Base-by-base conservation (phyloP, 148 eudicot species). In the Nyssa sinensis region DNA sequence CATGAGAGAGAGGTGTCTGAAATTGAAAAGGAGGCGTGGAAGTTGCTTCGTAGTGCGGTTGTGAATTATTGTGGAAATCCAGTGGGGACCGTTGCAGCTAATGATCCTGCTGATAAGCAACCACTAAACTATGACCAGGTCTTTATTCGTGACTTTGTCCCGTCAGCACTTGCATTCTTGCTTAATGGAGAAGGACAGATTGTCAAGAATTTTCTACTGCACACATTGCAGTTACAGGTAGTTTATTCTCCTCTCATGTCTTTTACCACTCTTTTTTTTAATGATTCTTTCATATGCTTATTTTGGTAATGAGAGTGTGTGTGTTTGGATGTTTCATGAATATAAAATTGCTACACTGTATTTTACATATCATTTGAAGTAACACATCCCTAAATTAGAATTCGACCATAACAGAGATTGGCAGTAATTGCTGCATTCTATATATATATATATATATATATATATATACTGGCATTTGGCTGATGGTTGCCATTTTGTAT, bases 181-280 rank as follows among this genome's bases (percentile, higher is more conserved):
- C 94, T 94, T 39, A 91, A 90, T 69, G 98, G 98, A 60, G 97
- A 94, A 77, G 86, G 78, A 2, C 93, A 90, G 29, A 87, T 94
- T 44, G 98, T 94, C 72, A 90, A 82, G 90, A 94, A 90, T 62
- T 94, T 94, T 76, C 83, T 94, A 69, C 90, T 91, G 57, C 94
- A 91, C 77, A 91, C 97, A 14, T 87, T 94, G 83, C 98, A 88
- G 74, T 78, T 94, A 83, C 98, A 91, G 98, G 98, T 91, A 85
- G 17, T 53, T 59, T 60, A 2, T 69, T 28, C 1, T 67, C 23
- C 24, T n/a, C 59, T 37, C 5, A 9, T 3, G 4, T 37, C 4
- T 3, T 37, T 37, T 37, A 37, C 4, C n/a, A n/a, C n/a, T n/a
- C n/a, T n/a, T n/a, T n/a, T n/a, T n/a, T n/a, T n/a, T n/a, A n/a